Percentiles rank a stretch among this genome's conserved stretches.
These are phyloP conservation scores for Coemansia sp. DNA, from an alignment of 192 early-diverging fungal genomes.

Conservation along the genomic window DNA sequence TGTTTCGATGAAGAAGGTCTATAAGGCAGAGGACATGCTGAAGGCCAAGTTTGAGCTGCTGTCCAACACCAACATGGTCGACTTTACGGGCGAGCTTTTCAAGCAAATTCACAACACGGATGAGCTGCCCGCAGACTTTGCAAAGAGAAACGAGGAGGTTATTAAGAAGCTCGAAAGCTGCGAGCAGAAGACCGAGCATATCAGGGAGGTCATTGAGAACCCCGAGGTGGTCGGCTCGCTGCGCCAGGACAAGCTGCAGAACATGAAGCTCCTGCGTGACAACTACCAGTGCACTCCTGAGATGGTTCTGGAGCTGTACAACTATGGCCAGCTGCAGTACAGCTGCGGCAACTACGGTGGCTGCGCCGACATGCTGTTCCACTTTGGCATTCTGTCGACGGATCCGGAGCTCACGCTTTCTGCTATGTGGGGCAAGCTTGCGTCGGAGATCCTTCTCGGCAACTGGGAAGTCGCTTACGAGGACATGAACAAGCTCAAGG, in stretches of 20 bases:
- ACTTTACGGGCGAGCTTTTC: slow-evolving; percentile 83
- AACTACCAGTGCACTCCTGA: slow-evolving; percentile 89
- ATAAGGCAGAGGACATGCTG: slow-evolving; percentile 70
- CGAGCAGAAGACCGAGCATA: slow-evolving; percentile 71
- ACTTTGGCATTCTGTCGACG: slow-evolving; percentile 92
- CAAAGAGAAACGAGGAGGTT: slow-evolving; percentile 72
- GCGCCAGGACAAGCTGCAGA: slow-evolving; percentile 92
- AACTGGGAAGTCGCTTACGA: slow-evolving; percentile 94
- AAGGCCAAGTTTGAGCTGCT: slow-evolving; percentile 89
- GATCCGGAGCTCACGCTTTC: slow-evolving; percentile 78
- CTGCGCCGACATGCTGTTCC: slow-evolving; percentile 90
- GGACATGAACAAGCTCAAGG: slow-evolving; percentile 82
- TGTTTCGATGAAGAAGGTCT: slow-evolving; percentile 78
- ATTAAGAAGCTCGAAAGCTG: slow-evolving; percentile 70
- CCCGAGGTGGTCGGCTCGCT: slow-evolving; percentile 83
- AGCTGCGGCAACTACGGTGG: slow-evolving; percentile 88
- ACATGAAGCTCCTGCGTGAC: slow-evolving; percentile 82
- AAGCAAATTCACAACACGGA: slow-evolving; percentile 75
- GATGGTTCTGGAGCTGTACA: slow-evolving; percentile 83
- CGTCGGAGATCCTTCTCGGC: slow-evolving; percentile 86
- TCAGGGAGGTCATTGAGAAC: slow-evolving; percentile 88
- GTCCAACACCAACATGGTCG: slow-evolving; percentile 89
- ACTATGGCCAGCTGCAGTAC: slow-evolving; percentile 88
- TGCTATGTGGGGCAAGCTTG: slow-evolving; percentile 96
- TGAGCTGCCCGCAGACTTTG: slow-evolving; percentile 70